Conservation (phyloP, 768 basidiomycete genomes). For the Termitomyces bulborhizus region DNA sequence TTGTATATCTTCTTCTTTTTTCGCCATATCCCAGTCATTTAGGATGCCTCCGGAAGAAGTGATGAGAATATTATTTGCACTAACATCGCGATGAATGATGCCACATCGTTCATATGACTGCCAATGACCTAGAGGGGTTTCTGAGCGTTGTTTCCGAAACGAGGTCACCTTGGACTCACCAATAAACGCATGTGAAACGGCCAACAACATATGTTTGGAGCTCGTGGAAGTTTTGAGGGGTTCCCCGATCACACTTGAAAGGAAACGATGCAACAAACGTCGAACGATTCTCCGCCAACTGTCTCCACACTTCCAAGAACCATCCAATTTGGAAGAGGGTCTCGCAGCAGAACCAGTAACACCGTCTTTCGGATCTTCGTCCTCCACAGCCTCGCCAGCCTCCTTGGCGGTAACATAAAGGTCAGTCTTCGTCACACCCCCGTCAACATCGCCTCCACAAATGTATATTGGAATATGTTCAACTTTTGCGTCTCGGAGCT, state of each 20-base stretch:
- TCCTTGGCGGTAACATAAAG: neutral
- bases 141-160: neutral
- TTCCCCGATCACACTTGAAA: slow-evolving; percentile 13
- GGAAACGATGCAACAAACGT: slow-evolving; percentile 17
- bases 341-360: neutral
- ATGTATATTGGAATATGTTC: slow-evolving; percentile 19
- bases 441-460: slow-evolving; percentile 23
- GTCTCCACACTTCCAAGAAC: neutral
- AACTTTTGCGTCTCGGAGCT: slow-evolving; percentile 9
- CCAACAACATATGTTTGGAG: slow-evolving; percentile 15
- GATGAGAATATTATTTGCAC: slow-evolving; percentile 10
- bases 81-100: slow-evolving; percentile 10
- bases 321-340: neutral
- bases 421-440: slow-evolving; percentile 13
- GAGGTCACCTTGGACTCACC: slow-evolving; percentile 8
- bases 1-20: neutral
- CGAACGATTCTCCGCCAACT: neutral
- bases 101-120: slow-evolving; percentile 7
- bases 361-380: too few relatives aligned
- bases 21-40: slow-evolving; percentile 14
- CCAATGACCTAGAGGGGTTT: neutral
- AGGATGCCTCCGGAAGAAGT: slow-evolving; percentile 3
- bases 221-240: slow-evolving; percentile 8
- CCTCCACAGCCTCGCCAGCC: neutral
- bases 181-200: slow-evolving; percentile 16